Evolutionary conservation across 306 rosid species (phyloP), one percentile per base, ranked within the genome.

Genomic region (Medicago ruthenica): DNA sequence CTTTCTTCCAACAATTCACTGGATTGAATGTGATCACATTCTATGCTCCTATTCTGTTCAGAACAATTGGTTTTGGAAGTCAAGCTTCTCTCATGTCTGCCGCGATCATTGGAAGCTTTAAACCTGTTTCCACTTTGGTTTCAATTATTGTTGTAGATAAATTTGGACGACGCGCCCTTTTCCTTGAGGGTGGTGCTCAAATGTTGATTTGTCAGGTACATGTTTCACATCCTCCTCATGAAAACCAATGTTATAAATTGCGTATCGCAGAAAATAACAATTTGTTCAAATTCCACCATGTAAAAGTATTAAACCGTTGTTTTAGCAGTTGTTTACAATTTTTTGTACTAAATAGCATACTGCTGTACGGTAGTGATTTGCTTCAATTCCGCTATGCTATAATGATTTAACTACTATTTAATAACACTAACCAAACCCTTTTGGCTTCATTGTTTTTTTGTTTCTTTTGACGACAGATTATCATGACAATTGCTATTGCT

Each of bases 1-100:
- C 96, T 1, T 86, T 91, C 27, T 93, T 93, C 59, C 97, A 93
- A 71, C 97, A 93, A 71, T 84, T 93, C 70, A 93, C 98, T 4
- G 98, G 96, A 65, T 76, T 85, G 67, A 91, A 91, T 60, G 96
- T 88, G 41, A 89, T 91, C 83, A 88, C 96, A 1, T 89, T 93
- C 75, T 91, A 93, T 58, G 97, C 96, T 6, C 98, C 96, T 2
- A 82, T 93, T 39, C 75, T 93, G 83, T 91, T 91, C 86, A 89
- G 81, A 84, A 85, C 97, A 14, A 81, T 93, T 37, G 98, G 96
- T 2, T 93, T 91, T 17, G 92, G 93, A 74, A 65, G 70, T 80
- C 83, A 68, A 1, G 93, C 89, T 48, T 85, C 93, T 7, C 91
- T 91, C 31, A 79, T 85, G 84, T 93, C 93, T 14, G 80, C 98